phyloP scores from a whole-genome alignment of 1,139 yeast genomes.

The Scheffersomyces segobiensis region DNA sequence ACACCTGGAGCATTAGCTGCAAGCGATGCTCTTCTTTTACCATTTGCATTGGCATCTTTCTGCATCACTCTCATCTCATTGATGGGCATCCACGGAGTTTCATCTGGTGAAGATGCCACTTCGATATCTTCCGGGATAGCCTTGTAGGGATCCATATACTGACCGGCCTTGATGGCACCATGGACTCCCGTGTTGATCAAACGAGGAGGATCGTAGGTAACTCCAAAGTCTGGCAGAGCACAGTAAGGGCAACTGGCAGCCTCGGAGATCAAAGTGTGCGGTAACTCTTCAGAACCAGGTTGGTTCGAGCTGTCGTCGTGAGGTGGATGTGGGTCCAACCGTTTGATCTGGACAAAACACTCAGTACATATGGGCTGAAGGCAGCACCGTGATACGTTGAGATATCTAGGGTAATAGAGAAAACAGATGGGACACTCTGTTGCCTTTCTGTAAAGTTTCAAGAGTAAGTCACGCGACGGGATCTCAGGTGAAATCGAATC shows the following conservation, averaged over 20 bases:
- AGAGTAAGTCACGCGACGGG: conserved; percentile 32
- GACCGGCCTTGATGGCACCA: conserved; percentile 28
- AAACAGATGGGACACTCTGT: conserved; percentile 95
- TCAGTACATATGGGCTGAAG: conserved; percentile 93
- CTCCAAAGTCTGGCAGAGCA: conserved; percentile 84
- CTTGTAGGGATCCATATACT: conserved; percentile 4
- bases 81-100: not conserved
- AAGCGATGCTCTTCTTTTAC: conserved; percentile 42
- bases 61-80: not conserved
- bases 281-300: conserved; percentile 34
- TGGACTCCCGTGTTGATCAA: conserved; percentile 55
- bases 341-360: conserved; percentile 93
- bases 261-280: conserved; percentile 75
- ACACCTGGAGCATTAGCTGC: conserved; percentile 67
- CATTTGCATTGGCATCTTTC: not conserved
- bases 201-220: conserved; percentile 69
- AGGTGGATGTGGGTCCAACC: conserved; percentile 94
- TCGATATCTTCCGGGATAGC: conserved; percentile 14
- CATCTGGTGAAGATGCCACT: conserved; percentile 11
- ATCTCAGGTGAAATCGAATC: conserved; percentile 14
- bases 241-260: conserved; percentile 94
- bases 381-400: conserved; percentile 88
- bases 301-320: conserved; percentile 55
- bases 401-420: conserved; percentile 73
- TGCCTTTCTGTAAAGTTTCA: conserved; percentile 59